phyloP scores from a whole-genome alignment of 306 rosid genomes.

The Biancaea sappan region DNA sequence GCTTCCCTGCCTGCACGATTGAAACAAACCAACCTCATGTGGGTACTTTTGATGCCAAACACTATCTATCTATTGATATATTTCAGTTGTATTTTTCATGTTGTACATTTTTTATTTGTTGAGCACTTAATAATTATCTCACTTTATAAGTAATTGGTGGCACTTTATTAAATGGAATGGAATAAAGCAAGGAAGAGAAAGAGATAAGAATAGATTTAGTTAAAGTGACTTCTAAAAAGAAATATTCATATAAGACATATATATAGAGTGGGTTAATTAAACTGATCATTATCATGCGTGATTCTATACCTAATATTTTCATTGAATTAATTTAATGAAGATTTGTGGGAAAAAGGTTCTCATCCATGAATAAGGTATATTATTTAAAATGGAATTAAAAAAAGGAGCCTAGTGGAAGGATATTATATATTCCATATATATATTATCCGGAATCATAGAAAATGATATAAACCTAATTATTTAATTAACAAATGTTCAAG shows the following conservation, averaged over 20 bases:
- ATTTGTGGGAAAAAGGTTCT: not conserved
- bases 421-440: not conserved
- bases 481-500: too few species aligned
- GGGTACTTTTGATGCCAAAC: constrained; percentile 33
- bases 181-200: constrained; percentile 16
- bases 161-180: constrained; percentile 27
- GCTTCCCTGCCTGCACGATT: constrained; percentile 59
- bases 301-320: not conserved
- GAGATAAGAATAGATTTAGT: not conserved
- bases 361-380: not conserved
- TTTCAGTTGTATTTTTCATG: not conserved
- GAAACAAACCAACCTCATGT: constrained; percentile 34
- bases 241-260: not conserved
- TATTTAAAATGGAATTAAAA: not conserved
- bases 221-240: not conserved
- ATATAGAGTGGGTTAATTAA: too few species aligned
- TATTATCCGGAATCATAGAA: too few species aligned
- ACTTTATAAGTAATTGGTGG: constrained; percentile 9
- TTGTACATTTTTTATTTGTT: not conserved
- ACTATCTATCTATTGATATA: not conserved
- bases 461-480: too few species aligned
- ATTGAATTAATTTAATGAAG: not conserved
- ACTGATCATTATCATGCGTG: not conserved
- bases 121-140: not conserved
- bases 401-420: constrained; percentile 15